Evolutionary conservation across 176 grass and related monocot species (phyloP).

Genomic region (Aegilops speltoides): DNA sequence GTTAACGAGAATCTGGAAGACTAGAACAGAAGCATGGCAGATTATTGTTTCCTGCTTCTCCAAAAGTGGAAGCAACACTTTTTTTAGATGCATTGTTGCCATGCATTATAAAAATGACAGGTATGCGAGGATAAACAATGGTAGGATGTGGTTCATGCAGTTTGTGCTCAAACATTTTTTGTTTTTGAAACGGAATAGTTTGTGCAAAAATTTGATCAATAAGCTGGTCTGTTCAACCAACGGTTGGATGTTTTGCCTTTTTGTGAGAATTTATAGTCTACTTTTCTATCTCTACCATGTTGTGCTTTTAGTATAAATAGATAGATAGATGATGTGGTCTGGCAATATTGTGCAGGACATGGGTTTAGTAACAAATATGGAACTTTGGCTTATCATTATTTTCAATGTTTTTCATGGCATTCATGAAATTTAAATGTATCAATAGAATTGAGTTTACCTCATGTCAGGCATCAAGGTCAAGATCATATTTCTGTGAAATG

Average conservation of each 20-base stretch:
- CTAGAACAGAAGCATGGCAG: neutral
- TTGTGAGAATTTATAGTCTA: neutral
- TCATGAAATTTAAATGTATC: too few relatives aligned
- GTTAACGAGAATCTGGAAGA: neutral
- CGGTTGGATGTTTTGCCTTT: neutral
- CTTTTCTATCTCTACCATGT: neutral
- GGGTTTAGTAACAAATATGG: neutral
- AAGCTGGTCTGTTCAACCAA: neutral
- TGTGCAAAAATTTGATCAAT: neutral
- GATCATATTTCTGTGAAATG: too few relatives aligned
- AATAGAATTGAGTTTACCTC: too few relatives aligned
- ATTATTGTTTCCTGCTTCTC: neutral
- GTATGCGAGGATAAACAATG: too few relatives aligned
- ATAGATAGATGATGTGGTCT: neutral
- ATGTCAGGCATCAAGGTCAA: too few relatives aligned
- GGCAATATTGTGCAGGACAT: neutral
- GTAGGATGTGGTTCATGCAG: too few relatives aligned
- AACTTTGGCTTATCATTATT: neutral
- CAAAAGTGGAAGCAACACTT: too few relatives aligned
- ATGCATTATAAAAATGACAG: too few relatives aligned
- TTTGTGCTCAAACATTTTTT: too few relatives aligned
- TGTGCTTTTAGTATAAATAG: neutral
- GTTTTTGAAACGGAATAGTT: too few relatives aligned
- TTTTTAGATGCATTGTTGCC: too few relatives aligned
- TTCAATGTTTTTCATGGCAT: too few relatives aligned